Evolutionary conservation across 768 basidiomycete species (phyloP), one percentile per base, ranked within the genome.

Genomic region (Solioccasus polychromus): DNA sequence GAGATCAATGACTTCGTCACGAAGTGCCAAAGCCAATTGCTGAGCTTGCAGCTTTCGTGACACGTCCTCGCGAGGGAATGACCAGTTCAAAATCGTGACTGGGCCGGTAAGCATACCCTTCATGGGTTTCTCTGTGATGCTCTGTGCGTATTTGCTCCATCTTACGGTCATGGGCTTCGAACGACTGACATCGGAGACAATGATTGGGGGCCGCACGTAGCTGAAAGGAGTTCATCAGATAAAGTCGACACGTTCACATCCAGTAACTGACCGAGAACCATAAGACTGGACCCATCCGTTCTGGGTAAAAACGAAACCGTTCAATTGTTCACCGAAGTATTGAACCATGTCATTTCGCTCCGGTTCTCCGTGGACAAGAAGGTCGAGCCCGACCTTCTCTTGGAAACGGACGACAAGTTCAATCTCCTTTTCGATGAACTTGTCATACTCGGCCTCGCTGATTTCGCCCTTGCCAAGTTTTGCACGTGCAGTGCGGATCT

Each of bases 271-370:
- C 83, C 95, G 93, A 61, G 94, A 97, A 50, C 96, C 96, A 72
- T 99, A 99, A 68, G 91, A 93, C 75, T 99, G 96, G 29, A 99
- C 96, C 96, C 96, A 99, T 40, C 82, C 96, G 57, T 96, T 92
- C 72, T 95, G 91, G 52, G 96, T 98, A 75, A 99, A 99, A 69
- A 89, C 90, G 65, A 99, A 97, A 55, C 96, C 96, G 40, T 80
- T 73, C 53, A 99, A 77, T 65, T 83, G 88, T 71, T 99, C 96
- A 55, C 96, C 96, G 58, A 98, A 99, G 83, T 99, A 99, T 74
- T 98, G 94, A 52, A 96, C 94, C 95, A 98, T 98, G 79, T 97
- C 95, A 68, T 97, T 97, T 61, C 95, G 83, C 77, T 99, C 95
- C 43, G 95, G 89, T 71, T 99, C 96, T 62, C 96, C 96, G 70